Base-by-base conservation (phyloP, 2,329 filamentous ascomycete genomes). In the Pestalotiopsis fici region DNA sequence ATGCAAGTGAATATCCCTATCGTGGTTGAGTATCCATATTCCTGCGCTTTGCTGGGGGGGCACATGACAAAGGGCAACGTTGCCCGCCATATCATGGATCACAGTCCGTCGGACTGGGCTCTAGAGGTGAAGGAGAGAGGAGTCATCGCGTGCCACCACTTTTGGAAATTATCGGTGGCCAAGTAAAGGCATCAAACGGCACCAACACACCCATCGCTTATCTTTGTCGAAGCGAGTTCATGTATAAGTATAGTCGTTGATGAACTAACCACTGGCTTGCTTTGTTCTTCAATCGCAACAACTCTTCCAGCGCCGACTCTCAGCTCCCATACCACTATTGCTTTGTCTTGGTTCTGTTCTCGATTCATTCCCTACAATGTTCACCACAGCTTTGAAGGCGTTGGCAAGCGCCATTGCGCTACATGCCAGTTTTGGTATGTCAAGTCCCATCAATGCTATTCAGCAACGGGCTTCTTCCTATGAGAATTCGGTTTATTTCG, bases 401-500 rank as follows among this genome's bases (percentile, higher is more conserved):
- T 31, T 65, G 18, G 63, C 63, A 47, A 37, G 18, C 35, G 55
- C 63, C n/a, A 15, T 65, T 9, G 6, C 31, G 6, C 63, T 65
- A 3, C 55, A 65, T n/a, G 25, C 63, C 23, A 12, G 28, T 18
- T 43, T 65, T 31, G 54, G 63, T 47, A 59, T 21, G 31, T 59
- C 63, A 4, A 65, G 54, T 50, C 63, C 63, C 13, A 50, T 65
- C 31, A 50, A 35, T 18, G 31, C 31, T 25, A n/a, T 74, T 21
- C 37, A 71, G 23, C 64, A 74, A 66, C 70, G 73, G 13, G 74
- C 73, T 66, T 43, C 75, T 12, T 71, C 74, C 5, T 83, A 82
- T 68, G 79, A 82, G 68, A 85, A 85, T 70, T 75, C 81, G 2
- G 83, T 82, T 11, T 85, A 84, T 70, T 84, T 83, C 66, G 80